Conservation (phyloP, 2,329 filamentous ascomycete species). For the Cladophialophora psammophila region DNA sequence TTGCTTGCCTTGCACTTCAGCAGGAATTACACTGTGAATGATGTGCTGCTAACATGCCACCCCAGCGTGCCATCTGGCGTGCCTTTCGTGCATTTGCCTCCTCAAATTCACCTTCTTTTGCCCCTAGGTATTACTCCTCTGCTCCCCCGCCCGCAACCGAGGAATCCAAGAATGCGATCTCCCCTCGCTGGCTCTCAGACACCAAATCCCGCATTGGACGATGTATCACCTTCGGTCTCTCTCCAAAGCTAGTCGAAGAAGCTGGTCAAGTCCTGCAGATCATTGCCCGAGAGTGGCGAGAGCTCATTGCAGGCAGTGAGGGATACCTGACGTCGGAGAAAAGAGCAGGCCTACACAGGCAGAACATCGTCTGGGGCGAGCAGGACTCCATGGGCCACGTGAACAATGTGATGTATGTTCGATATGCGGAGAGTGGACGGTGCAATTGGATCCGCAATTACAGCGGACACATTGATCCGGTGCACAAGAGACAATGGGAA, state of each 20-base stretch:
- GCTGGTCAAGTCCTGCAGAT: constrained; percentile 67
- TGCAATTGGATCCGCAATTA: constrained; percentile 80
- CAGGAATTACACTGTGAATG: neutral
- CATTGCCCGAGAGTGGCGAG: constrained; percentile 72
- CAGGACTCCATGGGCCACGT: constrained; percentile 71
- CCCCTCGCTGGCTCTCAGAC: constrained; percentile 73
- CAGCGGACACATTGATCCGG: constrained; percentile 67
- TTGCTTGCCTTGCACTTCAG: neutral
- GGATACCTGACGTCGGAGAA: constrained; percentile 73
- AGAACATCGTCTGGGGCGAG: constrained; percentile 82
- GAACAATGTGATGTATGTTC: constrained; percentile 84
- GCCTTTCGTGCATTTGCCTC: constrained; percentile 19
- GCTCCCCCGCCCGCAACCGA: constrained; percentile 65
- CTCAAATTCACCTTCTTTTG: neutral
- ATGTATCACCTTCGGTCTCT: constrained; percentile 77
- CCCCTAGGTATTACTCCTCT: constrained; percentile 18
- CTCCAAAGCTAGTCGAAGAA: constrained; percentile 62
- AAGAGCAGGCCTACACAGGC: constrained; percentile 68
- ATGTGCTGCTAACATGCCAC: constrained; percentile 29
- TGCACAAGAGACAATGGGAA: constrained; percentile 69
- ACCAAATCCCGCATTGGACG: constrained; percentile 72
- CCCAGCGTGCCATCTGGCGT: constrained; percentile 24
- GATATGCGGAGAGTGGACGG: constrained; percentile 81
- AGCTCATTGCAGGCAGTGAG: constrained; percentile 74
- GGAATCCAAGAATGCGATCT: constrained; percentile 57